These are phyloP conservation scores for Verticillium isaacii DNA, from an alignment of 2,329 filamentous ascomycete species.

Conservation along the genomic window DNA sequence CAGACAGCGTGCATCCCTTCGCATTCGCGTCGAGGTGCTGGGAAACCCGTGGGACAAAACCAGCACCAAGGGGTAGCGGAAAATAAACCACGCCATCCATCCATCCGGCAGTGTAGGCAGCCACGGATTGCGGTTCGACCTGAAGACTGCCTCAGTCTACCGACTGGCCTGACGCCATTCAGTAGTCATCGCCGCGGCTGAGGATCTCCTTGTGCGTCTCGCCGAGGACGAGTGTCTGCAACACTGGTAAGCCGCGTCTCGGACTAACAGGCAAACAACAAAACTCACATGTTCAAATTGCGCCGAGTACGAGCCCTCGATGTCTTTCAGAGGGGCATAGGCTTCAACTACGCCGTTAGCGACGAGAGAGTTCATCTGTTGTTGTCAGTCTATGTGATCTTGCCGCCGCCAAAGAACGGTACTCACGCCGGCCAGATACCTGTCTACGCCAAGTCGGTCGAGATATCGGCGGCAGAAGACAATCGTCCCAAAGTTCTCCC, in stretches of 20 bases:
- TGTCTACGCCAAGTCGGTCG: constrained; percentile 56
- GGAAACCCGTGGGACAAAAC: constrained; percentile 1
- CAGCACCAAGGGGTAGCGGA: neutral
- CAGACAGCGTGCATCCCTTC: neutral
- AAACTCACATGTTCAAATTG: constrained; percentile 54
- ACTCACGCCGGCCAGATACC: constrained; percentile 53
- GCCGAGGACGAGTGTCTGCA: constrained; percentile 41
- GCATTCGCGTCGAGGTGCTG: neutral
- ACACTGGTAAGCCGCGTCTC: neutral
- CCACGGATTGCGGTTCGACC: too few relatives aligned
- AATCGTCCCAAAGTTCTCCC: constrained; percentile 57
- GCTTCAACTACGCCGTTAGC: constrained; percentile 51
- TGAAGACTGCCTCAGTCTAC: too few relatives aligned
- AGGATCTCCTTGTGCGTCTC: constrained; percentile 43
- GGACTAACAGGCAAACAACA: neutral
- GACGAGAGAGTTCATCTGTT: constrained; percentile 53
- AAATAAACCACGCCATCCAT: too few relatives aligned
- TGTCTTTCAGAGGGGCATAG: constrained; percentile 52
- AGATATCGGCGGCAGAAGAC: constrained; percentile 59
- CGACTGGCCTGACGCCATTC: constrained; percentile 1
- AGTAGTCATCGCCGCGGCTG: constrained; percentile 49
- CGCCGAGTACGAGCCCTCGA: constrained; percentile 56
- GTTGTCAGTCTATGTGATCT: constrained; percentile 8
- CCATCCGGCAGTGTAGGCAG: too few relatives aligned
- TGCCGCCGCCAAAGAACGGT: accelerated